Base-by-base conservation (phyloP, 306 rosid species). In the Benincasa hispida region DNA sequence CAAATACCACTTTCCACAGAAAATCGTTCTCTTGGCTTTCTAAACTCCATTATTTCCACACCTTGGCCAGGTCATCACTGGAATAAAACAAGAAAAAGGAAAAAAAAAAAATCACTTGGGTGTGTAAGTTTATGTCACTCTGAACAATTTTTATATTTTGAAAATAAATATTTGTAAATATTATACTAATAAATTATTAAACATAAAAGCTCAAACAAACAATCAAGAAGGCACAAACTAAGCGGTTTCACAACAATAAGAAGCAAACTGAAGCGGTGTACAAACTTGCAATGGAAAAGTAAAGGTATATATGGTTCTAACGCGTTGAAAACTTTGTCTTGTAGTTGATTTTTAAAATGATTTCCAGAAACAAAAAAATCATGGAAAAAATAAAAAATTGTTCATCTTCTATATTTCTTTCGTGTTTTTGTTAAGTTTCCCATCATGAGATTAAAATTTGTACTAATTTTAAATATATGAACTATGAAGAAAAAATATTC, bases 21-120 rank as follows among this genome's bases (percentile, higher is more conserved):
- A 83, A 79, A 85, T 76, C 80, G 79, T 69, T n/a, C 79, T 35
- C 78, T 77, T 11, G 89, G 67, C 76, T 83, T 93, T 81, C 90
- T 90, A 53, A 83, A 81, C 80, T 76, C 81, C 87, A 88, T 39
- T 59, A 87, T 82, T 76, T 92, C 96, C 42, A 93, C 87, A 93
- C 85, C 73, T 70, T 81, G 22, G 86, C 89, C 78, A 89, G 85
- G 87, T 79, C 88, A 93, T 80, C 88, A 89, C 96, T 93, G n/a
- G 84, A 81, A 60, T 76, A n/a, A n/a, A 62, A 78, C 81, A 84
- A 34, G 73, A 60, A 81, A 59, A 50, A 17, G 54, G 66, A 19
- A 27, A 11, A 55, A 77, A 30, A 82, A 66, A 18, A 25, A 34
- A 28, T 54, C 74, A 32, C 11, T 28, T 10, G 18, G 53, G 22